Base-by-base conservation (phyloP, 352 stramenopile genomes). In the Thraustochytrium sp. region DNA sequence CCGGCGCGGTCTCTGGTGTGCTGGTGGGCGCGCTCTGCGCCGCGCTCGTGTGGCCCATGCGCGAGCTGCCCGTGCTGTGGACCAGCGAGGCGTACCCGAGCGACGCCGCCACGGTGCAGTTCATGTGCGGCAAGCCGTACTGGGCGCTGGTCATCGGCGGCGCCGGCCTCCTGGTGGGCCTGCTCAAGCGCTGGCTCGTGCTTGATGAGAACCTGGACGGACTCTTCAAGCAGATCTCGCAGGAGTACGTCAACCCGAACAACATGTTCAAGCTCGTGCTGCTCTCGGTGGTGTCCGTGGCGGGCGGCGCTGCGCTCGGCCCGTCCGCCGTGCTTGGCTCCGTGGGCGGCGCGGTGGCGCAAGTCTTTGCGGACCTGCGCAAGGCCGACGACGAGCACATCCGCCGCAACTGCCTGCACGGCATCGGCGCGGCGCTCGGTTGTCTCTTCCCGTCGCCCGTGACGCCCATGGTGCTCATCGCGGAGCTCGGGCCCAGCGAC, bases 181-280 rank as follows among this genome's bases (percentile, higher is more conserved):
- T 77, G 18, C 37, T 77, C 29, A 77, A 77, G 65, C 42, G 68
- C 34, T 23, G 21, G 8, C 23, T 77, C 31, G 37, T 18, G 23
- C 37, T 77, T 34, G 42, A 55, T 13, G 42, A 55, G 11, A 31
- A 61, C 0, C 46, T 37, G 23, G 49, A 55, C 34, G 49, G 65
- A 18, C 65, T 77, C 3, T 62, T 77, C 65, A 77, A 77, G 46
- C 65, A 77, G 26, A 62, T 77, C 46, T 64, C 38, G 9, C 42
- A 55, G 5, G 13, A 62, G 42, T 77, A 77, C 26, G 65, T 77
- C 11, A 21, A 77, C 11, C 65, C 65, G 0, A n/a, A 37, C 40
- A 62, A 75, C 42, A 62, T 62, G 42, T 13, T 62, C 13, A 77
- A 77, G n/a, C 29, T 77, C 18, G 65, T 77, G 3, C 16, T 75